phyloP scores from a whole-genome alignment of 2,329 filamentous ascomycete species.

The Aspergillus caelatus region DNA sequence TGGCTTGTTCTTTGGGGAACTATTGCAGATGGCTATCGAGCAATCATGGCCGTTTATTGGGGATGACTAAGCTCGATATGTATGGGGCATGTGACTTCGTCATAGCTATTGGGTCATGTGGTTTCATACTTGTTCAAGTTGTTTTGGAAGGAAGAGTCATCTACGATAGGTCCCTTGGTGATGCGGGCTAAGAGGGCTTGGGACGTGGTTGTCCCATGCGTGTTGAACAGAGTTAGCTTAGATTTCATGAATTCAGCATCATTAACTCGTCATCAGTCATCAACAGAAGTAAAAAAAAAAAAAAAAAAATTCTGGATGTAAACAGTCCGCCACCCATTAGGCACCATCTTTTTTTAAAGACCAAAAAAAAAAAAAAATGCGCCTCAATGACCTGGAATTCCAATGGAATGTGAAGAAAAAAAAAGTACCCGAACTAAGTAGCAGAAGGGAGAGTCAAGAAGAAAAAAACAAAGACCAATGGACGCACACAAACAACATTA shows the following conservation, averaged over 20 bases:
- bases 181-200: background rate
- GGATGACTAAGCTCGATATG: background rate
- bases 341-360: slow-evolving; percentile 1
- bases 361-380: background rate
- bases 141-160: background rate
- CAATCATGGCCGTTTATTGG: background rate
- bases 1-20: background rate
- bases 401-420: background rate
- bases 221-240: background rate
- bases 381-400: slow-evolving; percentile 13
- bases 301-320: background rate
- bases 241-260: slow-evolving; percentile 2
- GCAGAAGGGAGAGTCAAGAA: background rate
- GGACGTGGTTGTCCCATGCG: background rate
- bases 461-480: background rate
- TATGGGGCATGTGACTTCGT: slow-evolving; percentile 1
- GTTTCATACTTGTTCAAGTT: background rate
- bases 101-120: background rate
- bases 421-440: background rate
- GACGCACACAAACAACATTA: slow-evolving; percentile 17
- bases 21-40: background rate
- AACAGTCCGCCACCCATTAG: slow-evolving; percentile 14
- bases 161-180: background rate
- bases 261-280: slow-evolving; percentile 9
- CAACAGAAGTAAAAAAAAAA: background rate